These are phyloP conservation scores for Austropuccinia psidii DNA, from an alignment of 1,284 basidiomycete species.

Conservation along the genomic window DNA sequence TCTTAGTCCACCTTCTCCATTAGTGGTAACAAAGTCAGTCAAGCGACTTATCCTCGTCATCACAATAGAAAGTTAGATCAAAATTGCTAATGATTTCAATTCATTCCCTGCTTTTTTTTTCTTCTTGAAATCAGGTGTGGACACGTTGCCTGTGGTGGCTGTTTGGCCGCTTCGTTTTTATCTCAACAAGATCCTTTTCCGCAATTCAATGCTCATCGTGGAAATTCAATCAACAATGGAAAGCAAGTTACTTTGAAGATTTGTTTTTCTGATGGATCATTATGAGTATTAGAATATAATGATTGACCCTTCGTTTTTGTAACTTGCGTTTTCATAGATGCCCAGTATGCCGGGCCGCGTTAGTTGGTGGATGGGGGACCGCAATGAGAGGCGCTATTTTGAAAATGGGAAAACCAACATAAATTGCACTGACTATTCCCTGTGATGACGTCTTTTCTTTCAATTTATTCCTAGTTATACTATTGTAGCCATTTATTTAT, in stretches of 20 bases:
- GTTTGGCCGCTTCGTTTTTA: slow-evolving; percentile 10
- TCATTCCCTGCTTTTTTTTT: neutral
- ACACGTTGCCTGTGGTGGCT: slow-evolving; percentile 32
- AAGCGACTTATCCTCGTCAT: neutral
- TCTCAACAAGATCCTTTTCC: neutral
- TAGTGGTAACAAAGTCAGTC: slow-evolving; percentile 14
- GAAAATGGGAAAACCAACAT: slow-evolving; percentile 14
- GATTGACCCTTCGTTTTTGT: no score
- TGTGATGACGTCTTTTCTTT: no score
- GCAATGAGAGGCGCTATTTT: slow-evolving; percentile 22
- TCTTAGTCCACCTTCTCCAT: slow-evolving; percentile 24
- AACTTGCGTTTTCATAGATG: neutral
- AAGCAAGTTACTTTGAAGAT: neutral
- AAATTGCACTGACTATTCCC: neutral
- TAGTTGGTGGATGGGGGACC: slow-evolving; percentile 21
- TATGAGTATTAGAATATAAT: no score
- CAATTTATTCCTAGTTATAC: no score
- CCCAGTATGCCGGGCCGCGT: slow-evolving; percentile 25
- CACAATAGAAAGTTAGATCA: neutral
- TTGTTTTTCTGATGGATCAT: neutral
- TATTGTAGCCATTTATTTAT: no score
- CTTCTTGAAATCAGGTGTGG: slow-evolving; percentile 8
- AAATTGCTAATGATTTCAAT: neutral
- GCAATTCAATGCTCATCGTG: neutral
- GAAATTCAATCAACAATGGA: slow-evolving; percentile 4